phyloP scores from a whole-genome alignment of 768 basidiomycete species.

The Mycena haematopus region DNA sequence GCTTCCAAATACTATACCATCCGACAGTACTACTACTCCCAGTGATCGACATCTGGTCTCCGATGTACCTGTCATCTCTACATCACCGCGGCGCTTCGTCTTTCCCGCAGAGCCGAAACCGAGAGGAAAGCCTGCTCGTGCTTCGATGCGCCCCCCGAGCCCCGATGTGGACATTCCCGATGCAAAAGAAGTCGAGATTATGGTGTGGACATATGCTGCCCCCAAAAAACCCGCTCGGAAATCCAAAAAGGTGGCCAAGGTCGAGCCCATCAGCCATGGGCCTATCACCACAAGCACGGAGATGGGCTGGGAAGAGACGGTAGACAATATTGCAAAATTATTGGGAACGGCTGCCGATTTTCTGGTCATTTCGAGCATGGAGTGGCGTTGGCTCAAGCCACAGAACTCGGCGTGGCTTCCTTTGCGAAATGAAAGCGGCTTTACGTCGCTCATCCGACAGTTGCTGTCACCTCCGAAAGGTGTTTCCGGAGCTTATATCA shows the following conservation, averaged over 20 bases:
- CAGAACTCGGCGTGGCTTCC: neutral
- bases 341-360: neutral
- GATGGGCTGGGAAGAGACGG: neutral
- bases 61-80: neutral
- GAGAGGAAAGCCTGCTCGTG: too few species aligned
- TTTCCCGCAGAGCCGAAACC: neutral
- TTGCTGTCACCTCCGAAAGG: neutral
- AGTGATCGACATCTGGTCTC: too few species aligned
- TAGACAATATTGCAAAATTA: neutral
- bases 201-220: neutral
- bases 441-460: neutral
- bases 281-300: neutral
- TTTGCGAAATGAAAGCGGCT: neutral
- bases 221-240: neutral
- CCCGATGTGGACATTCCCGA: neutral
- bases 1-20: neutral
- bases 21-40: neutral
- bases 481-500: neutral
- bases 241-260: too few species aligned
- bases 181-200: neutral
- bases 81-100: neutral
- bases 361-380: neutral
- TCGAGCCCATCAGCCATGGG: neutral
- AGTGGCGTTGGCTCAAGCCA: conserved; percentile 3
- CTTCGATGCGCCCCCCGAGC: neutral